These are phyloP conservation scores for Suillus weaverae DNA, from an alignment of 768 basidiomycete genomes.

Conservation along the genomic window DNA sequence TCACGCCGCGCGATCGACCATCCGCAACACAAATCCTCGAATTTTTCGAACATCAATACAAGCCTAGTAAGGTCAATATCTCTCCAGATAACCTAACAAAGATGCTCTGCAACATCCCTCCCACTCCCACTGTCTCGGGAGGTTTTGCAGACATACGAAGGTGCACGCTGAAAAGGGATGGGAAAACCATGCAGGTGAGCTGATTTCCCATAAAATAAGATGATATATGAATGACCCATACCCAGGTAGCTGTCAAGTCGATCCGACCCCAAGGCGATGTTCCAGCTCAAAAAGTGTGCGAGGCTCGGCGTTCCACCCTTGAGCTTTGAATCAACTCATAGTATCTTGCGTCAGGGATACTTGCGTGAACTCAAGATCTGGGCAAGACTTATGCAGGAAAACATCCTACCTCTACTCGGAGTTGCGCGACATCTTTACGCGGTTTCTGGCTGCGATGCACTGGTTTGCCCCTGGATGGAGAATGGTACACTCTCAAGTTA, in stretches of 20 bases:
- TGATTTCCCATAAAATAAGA: neutral
- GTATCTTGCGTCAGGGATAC: slow-evolving; percentile 15
- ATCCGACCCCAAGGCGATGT: neutral
- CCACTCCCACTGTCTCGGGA: neutral
- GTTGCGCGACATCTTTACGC: slow-evolving; percentile 24
- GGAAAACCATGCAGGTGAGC: neutral
- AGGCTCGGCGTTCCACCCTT: neutral
- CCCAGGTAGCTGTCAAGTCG: neutral
- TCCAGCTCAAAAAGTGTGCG: neutral
- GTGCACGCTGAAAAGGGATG: slow-evolving; percentile 11
- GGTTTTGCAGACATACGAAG: slow-evolving; percentile 25
- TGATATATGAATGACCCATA: neutral
- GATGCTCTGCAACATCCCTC: neutral
- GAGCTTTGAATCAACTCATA: neutral
- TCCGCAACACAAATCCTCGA: neutral
- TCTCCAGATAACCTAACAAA: neutral
- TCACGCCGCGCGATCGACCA: neutral
- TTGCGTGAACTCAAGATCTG: slow-evolving; percentile 23
- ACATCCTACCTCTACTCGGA: slow-evolving; percentile 34
- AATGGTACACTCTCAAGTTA: slow-evolving; percentile 29
- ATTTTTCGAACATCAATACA: neutral
- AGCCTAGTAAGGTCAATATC: neutral
- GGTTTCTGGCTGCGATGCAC: slow-evolving; percentile 13
- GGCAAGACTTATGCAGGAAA: slow-evolving; percentile 21
- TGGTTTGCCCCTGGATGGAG: slow-evolving; percentile 35